Conservation (phyloP, 2,329 filamentous ascomycete species). For the Cytospora piceae region DNA sequence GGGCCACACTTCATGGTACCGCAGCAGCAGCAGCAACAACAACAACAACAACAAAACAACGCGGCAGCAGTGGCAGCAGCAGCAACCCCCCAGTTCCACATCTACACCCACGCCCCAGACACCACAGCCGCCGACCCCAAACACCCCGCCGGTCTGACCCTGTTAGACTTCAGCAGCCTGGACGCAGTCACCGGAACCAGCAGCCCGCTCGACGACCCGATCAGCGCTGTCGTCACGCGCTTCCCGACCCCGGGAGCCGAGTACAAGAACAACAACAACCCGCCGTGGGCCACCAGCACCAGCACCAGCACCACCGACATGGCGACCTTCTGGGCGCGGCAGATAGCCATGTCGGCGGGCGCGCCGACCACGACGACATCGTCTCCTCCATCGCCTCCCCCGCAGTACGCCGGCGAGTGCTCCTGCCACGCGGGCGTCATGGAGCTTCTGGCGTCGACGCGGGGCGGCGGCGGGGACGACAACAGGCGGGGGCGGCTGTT, state of each 20-base stretch:
- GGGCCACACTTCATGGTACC: too few species aligned
- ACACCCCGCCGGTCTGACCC: not conserved
- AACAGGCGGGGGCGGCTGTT: not conserved
- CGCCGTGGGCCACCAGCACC: not conserved
- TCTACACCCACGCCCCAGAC: not conserved
- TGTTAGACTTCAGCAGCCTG: constrained; percentile 10
- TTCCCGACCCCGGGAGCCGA: constrained; percentile 10
- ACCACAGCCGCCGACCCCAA: not conserved
- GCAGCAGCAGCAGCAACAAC: too few species aligned
- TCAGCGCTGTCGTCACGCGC: constrained; percentile 13
- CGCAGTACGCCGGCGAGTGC: not conserved
- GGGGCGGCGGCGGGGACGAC: not conserved
- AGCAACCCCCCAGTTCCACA: not conserved
- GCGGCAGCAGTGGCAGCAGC: too few species aligned
- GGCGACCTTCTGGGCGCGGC: not conserved
- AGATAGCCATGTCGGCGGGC: too few species aligned
- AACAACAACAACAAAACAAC: too few species aligned
- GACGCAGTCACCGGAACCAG: not conserved
- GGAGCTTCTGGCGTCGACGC: constrained; percentile 1
- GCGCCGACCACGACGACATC: not conserved
- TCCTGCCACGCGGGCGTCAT: constrained; percentile 14
- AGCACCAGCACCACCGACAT: not conserved
- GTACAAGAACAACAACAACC: not conserved
- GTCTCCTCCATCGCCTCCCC: not conserved
- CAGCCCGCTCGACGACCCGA: not conserved